Evolutionary conservation across 169 alveolate genomes (phyloP), one percentile per base, ranked within the genome.

Genomic region (Miamiensis avidus): DNA sequence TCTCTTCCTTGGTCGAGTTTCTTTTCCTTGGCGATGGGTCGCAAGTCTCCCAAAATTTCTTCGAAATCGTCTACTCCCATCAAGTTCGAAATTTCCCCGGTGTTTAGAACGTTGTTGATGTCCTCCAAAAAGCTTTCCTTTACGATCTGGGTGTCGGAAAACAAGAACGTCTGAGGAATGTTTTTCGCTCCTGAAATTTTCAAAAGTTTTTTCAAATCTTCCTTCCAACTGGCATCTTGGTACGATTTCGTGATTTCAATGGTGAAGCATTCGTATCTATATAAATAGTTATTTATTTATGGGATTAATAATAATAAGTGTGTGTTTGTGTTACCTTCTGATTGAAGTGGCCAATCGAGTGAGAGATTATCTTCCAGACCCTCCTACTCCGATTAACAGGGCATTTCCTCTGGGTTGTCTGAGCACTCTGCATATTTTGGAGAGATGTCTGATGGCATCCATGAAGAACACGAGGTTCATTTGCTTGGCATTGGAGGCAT

Each of bases 1-100:
- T 97, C 99, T 82, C 95, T 91, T 31, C 95, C 92, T 75, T 97
- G 98, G 31, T 94, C 96, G 76, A 91, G 92, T 82, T 96, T 96
- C 0, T 95, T 96, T 74, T 95, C 98, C 89, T 96, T 97, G 31
- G 98, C 99, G 77, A 92, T 76, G 27, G 97, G 97, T 79, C 98
- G 91, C 31, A 96, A 88, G 25, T 91, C 90, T 74, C 90, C 95
- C 31, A 96, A 91, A 74, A 97, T 95, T 79, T 92, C 95, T 81
- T 94, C 97, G 78, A 89, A 82, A 83, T 97, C 98, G 85, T 95
- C 98, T 25, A 94, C 92, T 34, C 96, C 97, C 88, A 95, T 96
- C 73, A 97, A 92, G 88, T 97, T 97, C 0, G 99, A 98, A n/a
- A 97, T 98, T 95, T 97, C 99, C 29, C 99, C 98, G 64, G 97